Conservation (phyloP, 176 grass and related monocot genomes). For the Hordeum marinum region DNA sequence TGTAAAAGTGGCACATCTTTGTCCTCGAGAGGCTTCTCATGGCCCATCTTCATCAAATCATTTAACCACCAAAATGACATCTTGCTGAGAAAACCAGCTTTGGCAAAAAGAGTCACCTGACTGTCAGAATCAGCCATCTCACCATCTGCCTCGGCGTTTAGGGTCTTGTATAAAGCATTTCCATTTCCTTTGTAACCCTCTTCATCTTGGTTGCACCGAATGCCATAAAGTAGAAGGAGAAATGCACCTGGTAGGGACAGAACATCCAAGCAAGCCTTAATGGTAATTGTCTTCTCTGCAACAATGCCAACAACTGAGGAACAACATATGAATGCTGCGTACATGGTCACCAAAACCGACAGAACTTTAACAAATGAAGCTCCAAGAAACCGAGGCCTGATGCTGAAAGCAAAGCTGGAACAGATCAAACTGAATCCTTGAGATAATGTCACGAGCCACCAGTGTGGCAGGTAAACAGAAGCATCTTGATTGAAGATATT, state of each 20-base stretch:
- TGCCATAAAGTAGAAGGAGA: slow-evolving; percentile 36
- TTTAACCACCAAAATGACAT: slow-evolving; percentile 97
- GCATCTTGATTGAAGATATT: slow-evolving; percentile 19
- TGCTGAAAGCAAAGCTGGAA: slow-evolving; percentile 25
- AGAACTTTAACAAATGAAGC: slow-evolving; percentile 19
- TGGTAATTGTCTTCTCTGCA: slow-evolving; percentile 23
- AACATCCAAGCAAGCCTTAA: slow-evolving; percentile 52
- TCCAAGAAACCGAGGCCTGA: slow-evolving; percentile 32
- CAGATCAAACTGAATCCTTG: slow-evolving; percentile 45
- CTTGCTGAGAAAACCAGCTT: slow-evolving; percentile 55
- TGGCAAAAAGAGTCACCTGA: slow-evolving; percentile 45
- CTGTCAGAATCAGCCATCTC: slow-evolving; percentile 23
- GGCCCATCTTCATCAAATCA: slow-evolving; percentile 76
- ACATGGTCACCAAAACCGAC: slow-evolving; percentile 14
- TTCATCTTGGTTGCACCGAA: slow-evolving; percentile 9
- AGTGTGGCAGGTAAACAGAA: slow-evolving; percentile 25
- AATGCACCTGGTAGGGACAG: slow-evolving; percentile 49
- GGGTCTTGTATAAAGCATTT: slow-evolving; percentile 49
- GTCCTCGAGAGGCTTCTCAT: slow-evolving; percentile 75
- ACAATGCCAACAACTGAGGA: slow-evolving; percentile 47
- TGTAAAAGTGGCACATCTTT: slow-evolving; percentile 69
- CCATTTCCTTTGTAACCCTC: slow-evolving; percentile 6
- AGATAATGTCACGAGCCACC: slow-evolving; percentile 50
- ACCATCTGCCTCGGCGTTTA: slow-evolving; percentile 31
- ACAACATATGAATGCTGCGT: slow-evolving; percentile 38